Evolutionary conservation across 2,329 filamentous ascomycete species (phyloP).

Genomic region (Colletotrichum lupini): DNA sequence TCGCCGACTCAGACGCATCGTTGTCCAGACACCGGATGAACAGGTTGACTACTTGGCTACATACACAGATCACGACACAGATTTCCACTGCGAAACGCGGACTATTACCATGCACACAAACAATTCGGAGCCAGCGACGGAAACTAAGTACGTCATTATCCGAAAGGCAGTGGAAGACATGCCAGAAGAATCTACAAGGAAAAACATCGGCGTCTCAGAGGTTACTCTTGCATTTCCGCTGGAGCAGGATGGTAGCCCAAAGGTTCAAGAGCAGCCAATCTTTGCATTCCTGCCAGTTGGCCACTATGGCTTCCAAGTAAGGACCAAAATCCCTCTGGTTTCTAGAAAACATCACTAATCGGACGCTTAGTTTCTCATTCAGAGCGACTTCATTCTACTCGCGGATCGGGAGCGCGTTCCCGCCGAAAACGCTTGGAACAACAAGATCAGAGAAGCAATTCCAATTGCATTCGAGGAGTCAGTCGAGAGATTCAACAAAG

Average conservation of each 20-base stretch:
- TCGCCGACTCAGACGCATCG: slow-evolving; percentile 36
- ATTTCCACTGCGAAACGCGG: too few species aligned
- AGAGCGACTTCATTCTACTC: slow-evolving; percentile 41
- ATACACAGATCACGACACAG: not conserved
- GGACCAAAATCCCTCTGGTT: too few species aligned
- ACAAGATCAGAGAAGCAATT: slow-evolving; percentile 15
- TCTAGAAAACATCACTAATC: slow-evolving; percentile 1
- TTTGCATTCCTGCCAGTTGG: slow-evolving; percentile 40
- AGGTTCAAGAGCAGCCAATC: slow-evolving; percentile 25
- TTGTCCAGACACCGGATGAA: not conserved
- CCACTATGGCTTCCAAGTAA: slow-evolving; percentile 13
- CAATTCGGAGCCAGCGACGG: too few species aligned
- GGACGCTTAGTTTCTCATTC: slow-evolving; percentile 41
- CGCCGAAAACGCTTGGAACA: slow-evolving; percentile 31
- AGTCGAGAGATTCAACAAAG: slow-evolving; percentile 9
- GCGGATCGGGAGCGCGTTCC: slow-evolving; percentile 40
- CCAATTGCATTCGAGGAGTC: slow-evolving; percentile 11
- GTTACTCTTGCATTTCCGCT: slow-evolving; percentile 40
- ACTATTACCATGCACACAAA: too few species aligned
- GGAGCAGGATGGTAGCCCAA: not conserved
- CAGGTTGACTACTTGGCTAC: not conserved
- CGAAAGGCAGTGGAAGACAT: not conserved
- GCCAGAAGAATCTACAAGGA: not conserved
- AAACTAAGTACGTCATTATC: not conserved
- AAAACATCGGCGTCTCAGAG: not conserved